Conservation (phyloP, 169 alveolate genomes). For the Plasmodium chabaudi region DNA sequence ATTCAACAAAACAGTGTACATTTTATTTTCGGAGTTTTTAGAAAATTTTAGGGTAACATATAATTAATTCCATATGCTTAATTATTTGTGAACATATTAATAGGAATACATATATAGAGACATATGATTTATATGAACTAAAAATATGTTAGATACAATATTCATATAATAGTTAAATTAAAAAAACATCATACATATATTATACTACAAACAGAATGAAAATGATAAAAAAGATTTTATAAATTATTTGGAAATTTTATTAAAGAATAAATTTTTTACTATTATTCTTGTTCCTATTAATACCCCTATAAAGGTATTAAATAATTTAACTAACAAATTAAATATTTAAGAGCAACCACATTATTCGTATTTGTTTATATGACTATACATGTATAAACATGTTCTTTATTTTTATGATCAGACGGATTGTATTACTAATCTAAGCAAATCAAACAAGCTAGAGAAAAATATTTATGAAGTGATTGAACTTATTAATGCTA, state of each 20-base stretch:
- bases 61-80: neutral
- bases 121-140: neutral
- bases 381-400: conserved; percentile 7
- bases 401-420: neutral
- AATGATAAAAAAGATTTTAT: neutral
- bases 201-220: conserved; percentile 5
- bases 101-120: neutral
- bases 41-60: conserved; percentile 24
- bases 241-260: conserved; percentile 23
- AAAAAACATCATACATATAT: too few species aligned
- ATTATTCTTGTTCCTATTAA: conserved; percentile 58
- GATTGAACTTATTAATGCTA: conserved; percentile 64
- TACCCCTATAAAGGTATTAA: conserved; percentile 56
- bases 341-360: neutral
- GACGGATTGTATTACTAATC: conserved; percentile 57
- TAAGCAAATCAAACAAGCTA: conserved; percentile 15
- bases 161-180: too few species aligned
- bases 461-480: conserved; percentile 37
- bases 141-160: too few species aligned
- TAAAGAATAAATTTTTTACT: conserved; percentile 36
- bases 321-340: neutral
- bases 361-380: neutral
- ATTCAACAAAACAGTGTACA: conserved; percentile 37
- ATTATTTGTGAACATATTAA: neutral
- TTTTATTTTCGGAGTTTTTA: conserved; percentile 32